Evolutionary conservation across 768 basidiomycete genomes (phyloP).

Genomic region (Galerina marginata): DNA sequence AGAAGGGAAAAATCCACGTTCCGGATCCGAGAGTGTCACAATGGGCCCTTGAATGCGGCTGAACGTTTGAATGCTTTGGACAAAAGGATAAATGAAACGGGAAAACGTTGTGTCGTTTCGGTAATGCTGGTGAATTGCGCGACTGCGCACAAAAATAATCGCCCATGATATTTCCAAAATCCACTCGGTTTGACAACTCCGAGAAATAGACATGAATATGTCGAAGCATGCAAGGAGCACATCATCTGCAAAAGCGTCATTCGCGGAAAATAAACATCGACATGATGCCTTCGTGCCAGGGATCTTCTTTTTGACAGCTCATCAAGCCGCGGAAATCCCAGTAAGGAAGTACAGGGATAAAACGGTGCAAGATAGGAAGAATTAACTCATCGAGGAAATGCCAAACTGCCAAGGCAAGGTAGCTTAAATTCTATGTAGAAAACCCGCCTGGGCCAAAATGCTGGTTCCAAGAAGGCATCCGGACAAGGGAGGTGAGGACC

Average conservation of each 20-base stretch:
- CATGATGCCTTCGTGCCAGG: background rate
- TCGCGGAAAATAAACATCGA: slow-evolving; percentile 10
- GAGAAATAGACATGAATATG: slow-evolving; percentile 18
- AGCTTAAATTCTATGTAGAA: background rate
- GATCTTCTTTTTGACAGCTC: slow-evolving; percentile 5
- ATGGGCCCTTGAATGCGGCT: background rate
- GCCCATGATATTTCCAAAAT: background rate
- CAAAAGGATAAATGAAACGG: slow-evolving; percentile 17
- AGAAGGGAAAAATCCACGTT: background rate
- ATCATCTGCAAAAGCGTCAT: slow-evolving; percentile 4
- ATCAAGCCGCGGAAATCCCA: slow-evolving; percentile 13
- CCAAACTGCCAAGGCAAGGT: background rate
- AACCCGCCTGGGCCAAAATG: slow-evolving; percentile 6
- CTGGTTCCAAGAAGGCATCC: slow-evolving; percentile 8
- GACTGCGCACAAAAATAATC: slow-evolving; percentile 1
- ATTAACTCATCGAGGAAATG: slow-evolving; percentile 1
- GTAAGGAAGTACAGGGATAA: background rate
- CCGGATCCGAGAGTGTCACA: slow-evolving; percentile 9
- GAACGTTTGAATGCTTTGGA: slow-evolving; percentile 1
- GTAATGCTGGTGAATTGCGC: background rate
- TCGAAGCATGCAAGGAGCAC: background rate
- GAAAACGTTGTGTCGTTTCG: slow-evolving; percentile 2
- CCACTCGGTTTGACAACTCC: slow-evolving; percentile 14
- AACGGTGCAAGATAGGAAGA: slow-evolving; percentile 3
- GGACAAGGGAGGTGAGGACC: background rate